phyloP scores from a whole-genome alignment of 139 green algal genomes.

The Picochlorum sp. region DNA sequence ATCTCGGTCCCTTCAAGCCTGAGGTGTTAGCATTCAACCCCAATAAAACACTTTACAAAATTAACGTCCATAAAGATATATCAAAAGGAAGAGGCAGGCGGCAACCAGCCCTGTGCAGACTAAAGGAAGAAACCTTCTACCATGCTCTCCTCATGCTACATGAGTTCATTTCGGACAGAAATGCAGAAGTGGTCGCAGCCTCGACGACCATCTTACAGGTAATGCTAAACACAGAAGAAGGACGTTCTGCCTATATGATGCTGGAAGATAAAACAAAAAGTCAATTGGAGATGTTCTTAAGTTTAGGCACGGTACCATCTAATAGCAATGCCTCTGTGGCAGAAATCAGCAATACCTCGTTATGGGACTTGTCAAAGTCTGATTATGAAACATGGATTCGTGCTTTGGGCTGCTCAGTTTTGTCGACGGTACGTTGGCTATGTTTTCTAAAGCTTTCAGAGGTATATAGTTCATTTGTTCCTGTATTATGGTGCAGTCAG shows the following conservation, averaged over 20 bases:
- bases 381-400: background rate
- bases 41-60: background rate
- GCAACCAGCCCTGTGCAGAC: background rate
- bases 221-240: conserved; percentile 8
- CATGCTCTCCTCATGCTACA: conserved; percentile 20
- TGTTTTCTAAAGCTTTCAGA: background rate
- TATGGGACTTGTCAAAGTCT: background rate
- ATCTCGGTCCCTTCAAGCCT: conserved; percentile 30
- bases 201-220: conserved; percentile 22
- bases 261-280: too few relatives aligned
- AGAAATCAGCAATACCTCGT: too few relatives aligned
- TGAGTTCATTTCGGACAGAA: conserved; percentile 29
- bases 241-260: too few relatives aligned
- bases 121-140: conserved; percentile 3
- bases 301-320: too few relatives aligned
- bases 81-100: background rate
- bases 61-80: too few relatives aligned
- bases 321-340: too few relatives aligned
- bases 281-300: too few relatives aligned
- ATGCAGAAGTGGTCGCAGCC: conserved; percentile 15
- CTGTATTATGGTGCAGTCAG: too few relatives aligned
- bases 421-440: background rate
- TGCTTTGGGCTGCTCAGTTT: background rate
- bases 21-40: conserved; percentile 32
- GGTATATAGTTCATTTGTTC: too few relatives aligned